phyloP scores from a whole-genome alignment of 169 alveolate genomes.

The Cryptosporidium sp. region DNA sequence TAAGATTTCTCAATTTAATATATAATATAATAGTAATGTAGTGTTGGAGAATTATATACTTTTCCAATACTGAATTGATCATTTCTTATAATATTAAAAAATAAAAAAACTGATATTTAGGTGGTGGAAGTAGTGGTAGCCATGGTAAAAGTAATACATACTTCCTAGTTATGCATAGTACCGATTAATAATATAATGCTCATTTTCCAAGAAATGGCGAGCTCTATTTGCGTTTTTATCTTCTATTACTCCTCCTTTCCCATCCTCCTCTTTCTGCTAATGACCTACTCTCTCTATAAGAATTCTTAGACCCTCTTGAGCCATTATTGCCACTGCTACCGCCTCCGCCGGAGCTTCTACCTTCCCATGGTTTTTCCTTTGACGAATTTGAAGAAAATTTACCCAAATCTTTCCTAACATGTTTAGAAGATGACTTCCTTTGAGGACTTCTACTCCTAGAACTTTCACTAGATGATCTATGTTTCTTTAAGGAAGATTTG shows the following conservation, averaged over 20 bases:
- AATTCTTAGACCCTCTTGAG: constrained; percentile 33
- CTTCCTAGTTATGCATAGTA: no score
- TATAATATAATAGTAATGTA: no score
- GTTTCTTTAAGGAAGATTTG: constrained; percentile 33
- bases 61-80: not conserved
- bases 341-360: constrained; percentile 17
- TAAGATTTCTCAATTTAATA: not conserved
- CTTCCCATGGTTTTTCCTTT: constrained; percentile 40
- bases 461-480: constrained; percentile 50
- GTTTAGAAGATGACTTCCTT: constrained; percentile 15
- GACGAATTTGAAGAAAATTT: constrained; percentile 20
- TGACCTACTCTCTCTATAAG: constrained; percentile 60
- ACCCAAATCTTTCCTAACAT: constrained; percentile 51
- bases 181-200: not conserved
- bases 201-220: not conserved
- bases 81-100: no score
- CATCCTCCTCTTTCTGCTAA: constrained; percentile 66
- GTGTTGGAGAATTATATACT: not conserved
- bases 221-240: not conserved
- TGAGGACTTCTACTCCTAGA: constrained; percentile 68
- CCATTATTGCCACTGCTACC: not conserved
- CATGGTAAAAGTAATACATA: not conserved
- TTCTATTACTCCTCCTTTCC: constrained; percentile 59
- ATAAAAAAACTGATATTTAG: not conserved
- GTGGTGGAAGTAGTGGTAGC: not conserved